Percentiles rank a stretch among this genome's conserved stretches.
phyloP scores from a whole-genome alignment of 768 basidiomycete genomes.

The Phaffia australis region DNA sequence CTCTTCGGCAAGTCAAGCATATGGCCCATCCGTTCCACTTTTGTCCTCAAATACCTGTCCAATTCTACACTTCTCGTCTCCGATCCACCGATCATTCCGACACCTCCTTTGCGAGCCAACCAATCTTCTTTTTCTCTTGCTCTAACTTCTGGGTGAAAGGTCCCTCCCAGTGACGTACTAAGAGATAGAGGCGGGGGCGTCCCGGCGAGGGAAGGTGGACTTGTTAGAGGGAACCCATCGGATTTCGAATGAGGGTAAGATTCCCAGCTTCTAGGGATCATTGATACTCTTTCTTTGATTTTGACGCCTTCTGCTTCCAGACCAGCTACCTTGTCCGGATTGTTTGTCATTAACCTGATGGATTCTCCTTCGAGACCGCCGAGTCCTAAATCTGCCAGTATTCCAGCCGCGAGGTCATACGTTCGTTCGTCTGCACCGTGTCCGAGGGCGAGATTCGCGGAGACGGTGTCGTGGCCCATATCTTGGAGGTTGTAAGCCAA shows the following conservation, averaged over 20 bases:
- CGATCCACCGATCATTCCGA: conserved; percentile 69
- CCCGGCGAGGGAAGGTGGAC: conserved; percentile 14
- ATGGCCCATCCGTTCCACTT: conserved; percentile 95
- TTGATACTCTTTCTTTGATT: conserved; percentile 74
- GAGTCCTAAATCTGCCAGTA: conserved; percentile 74
- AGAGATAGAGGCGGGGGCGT: conserved; percentile 13
- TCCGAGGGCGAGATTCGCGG: conserved; percentile 89
- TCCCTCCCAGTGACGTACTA: conserved; percentile 27
- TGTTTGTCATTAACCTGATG: conserved; percentile 74
- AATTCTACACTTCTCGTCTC: conserved; percentile 70
- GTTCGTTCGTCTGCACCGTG: conserved; percentile 87
- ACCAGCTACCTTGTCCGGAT: conserved; percentile 90
- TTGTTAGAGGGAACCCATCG: conserved; percentile 21
- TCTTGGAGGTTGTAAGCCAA: conserved; percentile 97
- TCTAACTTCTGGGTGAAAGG: conserved; percentile 24
- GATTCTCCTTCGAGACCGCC: conserved; percentile 42
- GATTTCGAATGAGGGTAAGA: conserved; percentile 16
- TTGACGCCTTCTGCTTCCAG: conserved; percentile 69
- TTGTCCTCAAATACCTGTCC: conserved; percentile 89
- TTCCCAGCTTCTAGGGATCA: conserved; percentile 87
- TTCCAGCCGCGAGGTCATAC: conserved; percentile 83
- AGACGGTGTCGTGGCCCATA: conserved; percentile 95
- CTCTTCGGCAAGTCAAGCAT: conserved; percentile 50
- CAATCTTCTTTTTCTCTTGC: conserved; percentile 31
- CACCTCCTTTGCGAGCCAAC: conserved; percentile 48